A percentile compares a stretch with the other conserved stretches of the same genome.
phyloP scores from a whole-genome alignment of 768 basidiomycete species.

The Kwoniella sp. region DNA sequence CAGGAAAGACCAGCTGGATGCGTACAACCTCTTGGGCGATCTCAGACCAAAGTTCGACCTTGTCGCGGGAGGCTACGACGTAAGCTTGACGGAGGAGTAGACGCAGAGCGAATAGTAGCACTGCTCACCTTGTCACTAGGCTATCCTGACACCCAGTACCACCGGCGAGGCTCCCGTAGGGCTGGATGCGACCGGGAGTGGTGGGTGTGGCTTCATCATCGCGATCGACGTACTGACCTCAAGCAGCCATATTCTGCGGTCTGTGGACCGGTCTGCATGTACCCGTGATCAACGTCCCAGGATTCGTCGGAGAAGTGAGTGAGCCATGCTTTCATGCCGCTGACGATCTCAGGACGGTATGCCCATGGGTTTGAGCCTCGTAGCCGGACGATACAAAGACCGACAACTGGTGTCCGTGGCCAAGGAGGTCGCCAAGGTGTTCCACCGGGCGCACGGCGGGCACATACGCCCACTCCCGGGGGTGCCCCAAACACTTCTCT shows the following conservation, averaged over 20 bases:
- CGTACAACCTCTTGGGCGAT: constrained; percentile 36
- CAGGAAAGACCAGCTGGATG: constrained; percentile 24
- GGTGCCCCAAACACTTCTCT: not conserved
- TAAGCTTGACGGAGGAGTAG: too few species aligned
- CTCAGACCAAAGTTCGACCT: constrained; percentile 40
- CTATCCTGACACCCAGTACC: constrained; percentile 40
- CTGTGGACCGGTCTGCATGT: constrained; percentile 47
- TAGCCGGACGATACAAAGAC: constrained; percentile 40
- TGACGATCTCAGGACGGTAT: constrained; percentile 14
- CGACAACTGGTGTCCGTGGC: constrained; percentile 32
- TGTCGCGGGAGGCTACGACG: constrained; percentile 39
- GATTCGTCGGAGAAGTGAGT: constrained; percentile 33
- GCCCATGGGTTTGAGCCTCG: constrained; percentile 47
- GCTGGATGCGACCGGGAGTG: constrained; percentile 20
- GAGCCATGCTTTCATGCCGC: not conserved
- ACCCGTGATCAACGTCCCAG: constrained; percentile 40
- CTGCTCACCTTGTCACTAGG: too few species aligned
- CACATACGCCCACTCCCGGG: not conserved
- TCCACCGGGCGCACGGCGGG: not conserved
- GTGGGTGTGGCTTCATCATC: not conserved
- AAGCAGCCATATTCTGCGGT: constrained; percentile 22
- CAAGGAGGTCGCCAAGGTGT: constrained; percentile 33
- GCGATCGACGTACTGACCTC: not conserved
- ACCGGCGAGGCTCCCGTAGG: constrained; percentile 36
- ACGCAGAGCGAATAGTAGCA: too few species aligned